Evolutionary conservation across 1,284 basidiomycete genomes (phyloP).

Genomic region (Ganoderma lingzhi): DNA sequence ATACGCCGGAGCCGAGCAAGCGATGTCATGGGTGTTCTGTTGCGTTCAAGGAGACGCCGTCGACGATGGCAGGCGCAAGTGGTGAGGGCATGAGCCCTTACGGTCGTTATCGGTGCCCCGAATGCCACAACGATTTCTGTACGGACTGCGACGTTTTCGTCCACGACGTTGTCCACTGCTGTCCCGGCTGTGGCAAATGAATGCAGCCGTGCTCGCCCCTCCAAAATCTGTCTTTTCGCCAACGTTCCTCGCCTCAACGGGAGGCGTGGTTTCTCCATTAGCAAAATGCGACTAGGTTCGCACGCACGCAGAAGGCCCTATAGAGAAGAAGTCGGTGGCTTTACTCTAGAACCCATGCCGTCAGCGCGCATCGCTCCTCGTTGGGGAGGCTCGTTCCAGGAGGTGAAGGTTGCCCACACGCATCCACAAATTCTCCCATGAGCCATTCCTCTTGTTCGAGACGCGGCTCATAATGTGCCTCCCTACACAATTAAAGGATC

Average conservation of each 20-base stretch:
- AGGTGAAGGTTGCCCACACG: slow-evolving; percentile 3
- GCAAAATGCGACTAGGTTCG: not conserved
- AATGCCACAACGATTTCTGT: slow-evolving; percentile 64
- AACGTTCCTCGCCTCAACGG: not conserved
- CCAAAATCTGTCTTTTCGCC: not conserved
- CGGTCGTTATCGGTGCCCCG: slow-evolving; percentile 79
- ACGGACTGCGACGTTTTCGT: slow-evolving; percentile 72
- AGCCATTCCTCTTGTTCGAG: not conserved
- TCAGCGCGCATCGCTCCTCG: not conserved
- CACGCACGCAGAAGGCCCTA: not conserved
- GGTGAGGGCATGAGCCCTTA: slow-evolving; percentile 78
- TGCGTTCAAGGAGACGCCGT: slow-evolving; percentile 56
- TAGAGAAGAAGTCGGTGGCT: not conserved
- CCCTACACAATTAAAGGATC: not conserved
- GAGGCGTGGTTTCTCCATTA: not conserved
- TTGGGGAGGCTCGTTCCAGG: not conserved
- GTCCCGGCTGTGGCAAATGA: slow-evolving; percentile 59
- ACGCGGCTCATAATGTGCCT: not conserved
- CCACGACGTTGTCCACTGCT: slow-evolving; percentile 68
- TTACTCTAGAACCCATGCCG: not conserved
- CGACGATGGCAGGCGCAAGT: slow-evolving; percentile 36
- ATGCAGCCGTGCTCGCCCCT: not conserved
- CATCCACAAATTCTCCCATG: slow-evolving; percentile 1
- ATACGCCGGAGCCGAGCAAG: slow-evolving; percentile 43
- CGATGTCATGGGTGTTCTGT: slow-evolving; percentile 80